These are phyloP conservation scores for Huiozyma naganishii DNA, from an alignment of 805 yeast species.

Conservation along the genomic window DNA sequence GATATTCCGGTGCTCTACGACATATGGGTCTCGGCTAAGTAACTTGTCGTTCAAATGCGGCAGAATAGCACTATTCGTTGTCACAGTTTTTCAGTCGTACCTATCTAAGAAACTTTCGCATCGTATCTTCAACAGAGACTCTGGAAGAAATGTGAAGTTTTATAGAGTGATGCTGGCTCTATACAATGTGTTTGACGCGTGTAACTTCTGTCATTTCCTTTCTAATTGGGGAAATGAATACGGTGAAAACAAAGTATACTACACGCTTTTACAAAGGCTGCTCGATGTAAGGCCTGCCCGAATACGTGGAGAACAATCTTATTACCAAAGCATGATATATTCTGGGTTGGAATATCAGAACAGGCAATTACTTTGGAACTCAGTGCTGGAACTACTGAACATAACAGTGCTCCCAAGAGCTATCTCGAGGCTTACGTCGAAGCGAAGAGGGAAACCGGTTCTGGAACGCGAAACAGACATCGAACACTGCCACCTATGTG, in stretches of 20 bases:
- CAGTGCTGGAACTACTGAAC: slow-evolving; percentile 20
- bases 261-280: slow-evolving; percentile 14
- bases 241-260: slow-evolving; percentile 2
- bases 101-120: slow-evolving; percentile 9
- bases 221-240: neutral
- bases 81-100: slow-evolving; percentile 10
- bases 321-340: slow-evolving; percentile 11
- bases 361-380: slow-evolving; percentile 24
- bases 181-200: slow-evolving; percentile 4
- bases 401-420: slow-evolving; percentile 10
- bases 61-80: slow-evolving; percentile 8
- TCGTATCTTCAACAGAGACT: slow-evolving; percentile 1
- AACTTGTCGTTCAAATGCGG: slow-evolving; percentile 9
- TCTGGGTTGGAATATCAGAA: slow-evolving; percentile 20
- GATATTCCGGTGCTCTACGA: slow-evolving; percentile 1
- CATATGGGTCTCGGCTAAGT: slow-evolving; percentile 11
- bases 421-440: neutral
- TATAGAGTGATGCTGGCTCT: neutral
- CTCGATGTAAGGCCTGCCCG: slow-evolving; percentile 5
- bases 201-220: slow-evolving; percentile 3
- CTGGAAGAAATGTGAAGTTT: neutral
- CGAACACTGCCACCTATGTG: slow-evolving; percentile 1
- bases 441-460: neutral
- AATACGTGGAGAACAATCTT: neutral
- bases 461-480: neutral